phyloP scores from a whole-genome alignment of 495 filamentous ascomycete species.

The Xylaria grammica region DNA sequence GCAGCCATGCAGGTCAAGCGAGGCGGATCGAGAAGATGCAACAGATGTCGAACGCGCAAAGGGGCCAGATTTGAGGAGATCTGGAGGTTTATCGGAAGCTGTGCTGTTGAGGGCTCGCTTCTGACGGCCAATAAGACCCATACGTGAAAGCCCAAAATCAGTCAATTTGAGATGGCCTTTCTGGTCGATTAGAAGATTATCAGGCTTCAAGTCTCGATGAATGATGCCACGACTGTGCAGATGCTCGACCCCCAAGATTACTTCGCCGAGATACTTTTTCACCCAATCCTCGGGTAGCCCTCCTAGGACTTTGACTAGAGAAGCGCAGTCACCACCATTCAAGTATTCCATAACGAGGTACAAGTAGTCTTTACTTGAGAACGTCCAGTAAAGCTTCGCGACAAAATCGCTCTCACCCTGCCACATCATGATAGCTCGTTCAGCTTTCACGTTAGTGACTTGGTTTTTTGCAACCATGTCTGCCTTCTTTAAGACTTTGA shows the following conservation, averaged over 20 bases:
- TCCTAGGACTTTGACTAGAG: slow-evolving; percentile 90
- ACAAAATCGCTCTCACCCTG: slow-evolving; percentile 99
- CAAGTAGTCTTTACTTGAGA: slow-evolving; percentile 98
- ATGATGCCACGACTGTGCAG: slow-evolving; percentile 93
- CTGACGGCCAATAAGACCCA: slow-evolving; percentile 95
- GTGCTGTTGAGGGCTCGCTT: slow-evolving; percentile 86
- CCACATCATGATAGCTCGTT: slow-evolving; percentile 99
- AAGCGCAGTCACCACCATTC: slow-evolving; percentile 96
- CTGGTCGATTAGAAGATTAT: slow-evolving; percentile 96
- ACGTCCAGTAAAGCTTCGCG: slow-evolving; percentile 98
- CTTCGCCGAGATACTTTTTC: slow-evolving; percentile 94
- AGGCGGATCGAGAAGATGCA: slow-evolving; percentile 92
- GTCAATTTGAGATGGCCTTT: slow-evolving; percentile 96
- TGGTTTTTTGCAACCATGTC: slow-evolving; percentile 99
- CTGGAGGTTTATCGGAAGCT: slow-evolving; percentile 78
- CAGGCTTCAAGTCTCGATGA: slow-evolving; percentile 94
- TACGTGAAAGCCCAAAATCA: slow-evolving; percentile 95
- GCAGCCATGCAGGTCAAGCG: slow-evolving; percentile 83
- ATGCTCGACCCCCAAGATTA: slow-evolving; percentile 93
- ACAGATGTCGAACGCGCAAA: slow-evolving; percentile 86
- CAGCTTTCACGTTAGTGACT: slow-evolving; percentile 97
- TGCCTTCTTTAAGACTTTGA: slow-evolving; percentile 97
- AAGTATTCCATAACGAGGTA: slow-evolving; percentile 99
- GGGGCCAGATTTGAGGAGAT: slow-evolving; percentile 89
- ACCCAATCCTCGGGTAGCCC: slow-evolving; percentile 95